These are phyloP conservation scores for Coemansia sp. DNA, from an alignment of 192 early-diverging fungal species.

Conservation along the genomic window DNA sequence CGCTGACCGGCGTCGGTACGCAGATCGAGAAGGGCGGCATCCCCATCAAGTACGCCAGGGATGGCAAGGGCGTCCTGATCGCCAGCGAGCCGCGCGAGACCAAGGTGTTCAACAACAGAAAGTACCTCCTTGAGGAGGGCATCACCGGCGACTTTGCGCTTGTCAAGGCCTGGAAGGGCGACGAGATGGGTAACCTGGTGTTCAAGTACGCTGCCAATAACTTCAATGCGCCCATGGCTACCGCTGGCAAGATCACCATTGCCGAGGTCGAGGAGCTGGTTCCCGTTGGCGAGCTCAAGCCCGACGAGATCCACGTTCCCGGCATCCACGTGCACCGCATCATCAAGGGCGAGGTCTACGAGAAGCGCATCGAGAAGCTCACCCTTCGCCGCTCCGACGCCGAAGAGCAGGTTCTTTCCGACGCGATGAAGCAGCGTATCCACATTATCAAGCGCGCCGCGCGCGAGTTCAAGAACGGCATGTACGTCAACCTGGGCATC, in stretches of 20 bases:
- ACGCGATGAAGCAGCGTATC: conserved; percentile 55
- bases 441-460: conserved; percentile 73
- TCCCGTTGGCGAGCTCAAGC: conserved; percentile 61
- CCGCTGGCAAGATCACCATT: conserved; percentile 69
- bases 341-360: conserved; percentile 66
- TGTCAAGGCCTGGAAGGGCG: conserved; percentile 85
- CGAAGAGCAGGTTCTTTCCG: conserved; percentile 32
- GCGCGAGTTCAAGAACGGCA: conserved; percentile 72
- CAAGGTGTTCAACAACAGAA: conserved; percentile 60
- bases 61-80: conserved; percentile 50
- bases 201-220: conserved; percentile 71
- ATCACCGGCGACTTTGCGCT: conserved; percentile 72
- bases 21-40: conserved; percentile 67
- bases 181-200: conserved; percentile 70
- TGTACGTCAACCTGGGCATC: conserved; percentile 72
- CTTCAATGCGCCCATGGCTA: conserved; percentile 76
- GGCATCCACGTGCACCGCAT: conserved; percentile 74
- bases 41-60: conserved; percentile 65
- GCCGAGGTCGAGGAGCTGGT: conserved; percentile 81
- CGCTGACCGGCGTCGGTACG: conserved; percentile 69
- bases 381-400: conserved; percentile 53
- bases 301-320: conserved; percentile 70
- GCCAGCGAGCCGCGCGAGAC: conserved; percentile 64
- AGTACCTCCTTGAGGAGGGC: conserved; percentile 76
- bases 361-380: conserved; percentile 70